Conservation (phyloP, 306 rosid genomes). For the Canavalia ensiformis region DNA sequence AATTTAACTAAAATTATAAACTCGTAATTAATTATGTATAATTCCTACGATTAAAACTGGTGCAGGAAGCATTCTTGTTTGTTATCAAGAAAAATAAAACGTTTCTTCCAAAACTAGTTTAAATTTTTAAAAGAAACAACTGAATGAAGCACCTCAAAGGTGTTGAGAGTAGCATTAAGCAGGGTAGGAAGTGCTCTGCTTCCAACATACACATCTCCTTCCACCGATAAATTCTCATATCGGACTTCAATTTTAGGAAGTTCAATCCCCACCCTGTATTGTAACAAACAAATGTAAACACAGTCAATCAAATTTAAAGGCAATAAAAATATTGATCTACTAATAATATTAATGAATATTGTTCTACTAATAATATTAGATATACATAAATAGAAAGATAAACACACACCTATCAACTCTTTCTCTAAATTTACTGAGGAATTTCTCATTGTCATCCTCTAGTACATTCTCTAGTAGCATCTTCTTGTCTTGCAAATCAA, state of each 20-base stretch:
- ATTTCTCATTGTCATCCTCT: constrained; percentile 69
- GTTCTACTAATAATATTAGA: too few relatives aligned
- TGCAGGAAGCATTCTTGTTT: neutral
- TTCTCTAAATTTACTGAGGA: constrained; percentile 55
- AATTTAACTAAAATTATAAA: neutral
- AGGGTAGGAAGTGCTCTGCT: constrained; percentile 80
- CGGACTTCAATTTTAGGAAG: constrained; percentile 71
- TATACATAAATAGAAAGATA: neutral
- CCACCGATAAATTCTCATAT: constrained; percentile 61
- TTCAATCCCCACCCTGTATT: constrained; percentile 65
- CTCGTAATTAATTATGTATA: neutral
- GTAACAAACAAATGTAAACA: neutral
- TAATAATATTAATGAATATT: neutral
- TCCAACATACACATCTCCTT: constrained; percentile 73
- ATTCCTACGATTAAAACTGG: neutral
- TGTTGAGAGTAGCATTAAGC: constrained; percentile 59
- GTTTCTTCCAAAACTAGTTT: neutral
- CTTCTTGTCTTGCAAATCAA: constrained; percentile 62
- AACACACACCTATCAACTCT: constrained; percentile 57
- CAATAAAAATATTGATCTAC: neutral
- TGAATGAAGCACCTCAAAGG: constrained; percentile 58
- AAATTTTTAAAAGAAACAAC: neutral
- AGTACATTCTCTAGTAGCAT: constrained; percentile 61
- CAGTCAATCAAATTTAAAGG: neutral
- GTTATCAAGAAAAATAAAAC: neutral